Evolutionary conservation across 345 rosid genomes (phyloP).

Genomic region (Pistacia atlantica): DNA sequence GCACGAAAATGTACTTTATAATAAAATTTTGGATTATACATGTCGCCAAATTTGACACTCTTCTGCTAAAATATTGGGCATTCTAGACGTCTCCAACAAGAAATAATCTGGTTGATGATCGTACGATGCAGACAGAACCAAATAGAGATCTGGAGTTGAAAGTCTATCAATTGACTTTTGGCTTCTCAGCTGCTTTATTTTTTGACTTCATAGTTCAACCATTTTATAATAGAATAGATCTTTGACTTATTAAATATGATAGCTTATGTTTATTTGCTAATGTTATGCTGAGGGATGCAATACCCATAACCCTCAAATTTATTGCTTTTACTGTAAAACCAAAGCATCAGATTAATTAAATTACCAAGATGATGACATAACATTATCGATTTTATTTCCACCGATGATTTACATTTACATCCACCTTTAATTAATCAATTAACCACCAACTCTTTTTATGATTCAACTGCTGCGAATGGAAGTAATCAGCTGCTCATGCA

Average conservation of each 20-base stretch:
- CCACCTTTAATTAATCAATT: too few relatives aligned
- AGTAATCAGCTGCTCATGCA: neutral
- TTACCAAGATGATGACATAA: too few relatives aligned
- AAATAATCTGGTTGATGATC: neutral
- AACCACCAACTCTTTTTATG: neutral
- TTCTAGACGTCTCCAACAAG: neutral
- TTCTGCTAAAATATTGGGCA: neutral
- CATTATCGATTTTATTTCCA: too few relatives aligned
- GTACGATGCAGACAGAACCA: neutral
- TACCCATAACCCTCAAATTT: too few relatives aligned
- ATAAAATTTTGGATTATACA: too few relatives aligned
- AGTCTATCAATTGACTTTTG: neutral
- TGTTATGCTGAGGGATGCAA: too few relatives aligned
- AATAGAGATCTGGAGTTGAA: neutral
- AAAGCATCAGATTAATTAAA: too few relatives aligned
- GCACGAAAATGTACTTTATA: too few relatives aligned
- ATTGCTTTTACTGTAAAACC: too few relatives aligned
- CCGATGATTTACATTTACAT: too few relatives aligned
- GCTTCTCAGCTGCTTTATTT: neutral
- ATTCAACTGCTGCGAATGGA: neutral
- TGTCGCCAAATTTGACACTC: constrained; percentile 5
- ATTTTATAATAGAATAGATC: neutral
- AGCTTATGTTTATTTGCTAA: too few relatives aligned
- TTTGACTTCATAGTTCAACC: neutral
- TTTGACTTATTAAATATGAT: constrained; percentile 7